Base-by-base conservation (phyloP, 768 basidiomycete species). In the Leucocoprinus leucothites region DNA sequence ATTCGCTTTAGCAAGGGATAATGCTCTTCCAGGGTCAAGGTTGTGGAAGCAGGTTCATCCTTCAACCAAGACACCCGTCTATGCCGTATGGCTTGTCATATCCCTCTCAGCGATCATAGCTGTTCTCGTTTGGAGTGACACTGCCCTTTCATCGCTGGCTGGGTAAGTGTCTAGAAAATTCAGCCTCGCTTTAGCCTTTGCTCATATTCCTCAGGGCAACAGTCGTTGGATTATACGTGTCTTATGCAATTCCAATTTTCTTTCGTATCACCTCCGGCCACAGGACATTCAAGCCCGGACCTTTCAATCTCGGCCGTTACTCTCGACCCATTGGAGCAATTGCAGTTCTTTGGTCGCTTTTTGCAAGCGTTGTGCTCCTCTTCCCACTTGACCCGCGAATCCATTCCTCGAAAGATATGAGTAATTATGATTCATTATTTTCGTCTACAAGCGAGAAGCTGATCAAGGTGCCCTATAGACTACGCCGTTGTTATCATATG, bases 401-500 rank as follows among this genome's bases (percentile, higher is more conserved):
- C 9, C 28, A 62, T 3, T 56, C 47, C 7, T 46, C 66, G 9
- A 50, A 63, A 38, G 65, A 64, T 13, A 73, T 71, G 70, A 73
- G 74, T 74, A 38, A n/a, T n/a, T 74, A 38, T 58, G 68, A 67
- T 25, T 11, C 35, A 11, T 57, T 4, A 4, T 5, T 14, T 11
- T n/a, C 2, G 3, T 9, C 22, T 35, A 14, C 58, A 4, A 43
- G 42, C 25, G 19, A 19, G 7, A 44, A 22, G 14, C n/a, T 48
- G 14, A 22, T 53, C 63, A 41, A n/a, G n/a, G 31, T 19, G 35
- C 43, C 22, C 42, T 28, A 58, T 16, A 89, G 87, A 89, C 63
- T 88, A 87, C 61, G 75, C 85, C 1, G 79, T 86, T 24, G 84
- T 87, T 9, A 80, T 88, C 54, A 78, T 88, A 63, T 74, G 77